phyloP scores from a whole-genome alignment of 768 basidiomycete species.

The Termitomyces sp. region DNA sequence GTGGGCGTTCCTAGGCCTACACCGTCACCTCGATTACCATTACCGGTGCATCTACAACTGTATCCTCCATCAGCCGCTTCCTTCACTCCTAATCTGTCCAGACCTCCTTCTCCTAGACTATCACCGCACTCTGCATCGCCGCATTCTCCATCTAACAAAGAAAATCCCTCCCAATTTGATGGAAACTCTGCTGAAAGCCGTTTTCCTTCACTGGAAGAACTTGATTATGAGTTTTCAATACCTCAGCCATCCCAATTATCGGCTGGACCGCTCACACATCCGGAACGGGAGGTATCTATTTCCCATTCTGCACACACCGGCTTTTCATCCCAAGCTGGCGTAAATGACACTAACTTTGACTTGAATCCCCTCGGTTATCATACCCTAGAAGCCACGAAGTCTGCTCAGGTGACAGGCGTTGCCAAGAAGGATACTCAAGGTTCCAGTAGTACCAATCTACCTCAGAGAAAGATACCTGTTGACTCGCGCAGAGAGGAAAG shows the following conservation, averaged over 20 bases:
- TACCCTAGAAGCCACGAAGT: constrained; percentile 40
- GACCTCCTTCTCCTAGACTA: constrained; percentile 26
- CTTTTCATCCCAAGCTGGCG: background rate
- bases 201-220: constrained; percentile 85
- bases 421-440: constrained; percentile 41
- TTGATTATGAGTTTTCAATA: constrained; percentile 54
- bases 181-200: constrained; percentile 60
- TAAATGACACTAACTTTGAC: constrained; percentile 18
- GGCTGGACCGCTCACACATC: constrained; percentile 1
- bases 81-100: constrained; percentile 21
- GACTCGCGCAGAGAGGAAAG: constrained; percentile 2
- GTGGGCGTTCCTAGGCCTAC: constrained; percentile 27
- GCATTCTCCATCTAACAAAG: constrained; percentile 25
- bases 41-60: constrained; percentile 20
- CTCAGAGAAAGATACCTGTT: background rate
- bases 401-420: constrained; percentile 54
- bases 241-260: constrained; percentile 14
- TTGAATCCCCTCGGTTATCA: constrained; percentile 17
- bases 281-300: constrained; percentile 11
- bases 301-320: constrained; percentile 10
- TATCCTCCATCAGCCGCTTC: constrained; percentile 31
- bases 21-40: constrained; percentile 28
- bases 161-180: constrained; percentile 31
- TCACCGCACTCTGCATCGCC: constrained; percentile 21
- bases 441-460: background rate